phyloP scores from a whole-genome alignment of 805 yeast species.

The Starmerella geochares region DNA sequence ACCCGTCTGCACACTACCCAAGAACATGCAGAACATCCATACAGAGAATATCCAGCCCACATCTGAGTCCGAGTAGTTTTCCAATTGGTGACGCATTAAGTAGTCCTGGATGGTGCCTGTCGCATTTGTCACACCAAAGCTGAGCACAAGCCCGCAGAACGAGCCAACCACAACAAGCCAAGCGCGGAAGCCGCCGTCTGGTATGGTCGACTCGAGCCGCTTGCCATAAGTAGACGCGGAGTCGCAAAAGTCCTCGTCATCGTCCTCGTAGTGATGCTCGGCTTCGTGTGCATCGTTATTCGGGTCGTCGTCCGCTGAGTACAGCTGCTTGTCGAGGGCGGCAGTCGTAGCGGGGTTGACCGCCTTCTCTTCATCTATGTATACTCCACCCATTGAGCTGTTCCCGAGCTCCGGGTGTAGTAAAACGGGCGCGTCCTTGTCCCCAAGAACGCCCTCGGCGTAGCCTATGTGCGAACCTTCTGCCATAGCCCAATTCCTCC shows the following conservation, averaged over 20 bases:
- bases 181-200: constrained; percentile 50
- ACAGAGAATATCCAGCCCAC: constrained; percentile 60
- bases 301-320: not conserved
- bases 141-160: constrained; percentile 45
- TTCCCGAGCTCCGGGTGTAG: no score
- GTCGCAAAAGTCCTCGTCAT: not conserved
- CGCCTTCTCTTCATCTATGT: no score
- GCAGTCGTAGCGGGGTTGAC: no score
- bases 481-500: no score
- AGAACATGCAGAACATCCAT: constrained; percentile 33
- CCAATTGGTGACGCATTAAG: constrained; percentile 44
- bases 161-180: constrained; percentile 47
- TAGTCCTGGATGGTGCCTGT: constrained; percentile 62
- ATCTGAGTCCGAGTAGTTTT: constrained; percentile 38
- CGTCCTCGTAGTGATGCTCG: not conserved
- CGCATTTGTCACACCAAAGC: constrained; percentile 58
- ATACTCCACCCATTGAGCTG: no score
- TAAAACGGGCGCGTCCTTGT: no score
- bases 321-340: no score
- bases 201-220: constrained; percentile 23
- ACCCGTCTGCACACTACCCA: constrained; percentile 43
- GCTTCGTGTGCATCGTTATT: not conserved
- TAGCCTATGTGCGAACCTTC: no score
- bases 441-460: no score
- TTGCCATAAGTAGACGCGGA: not conserved